Base-by-base conservation (phyloP, 164 flowering plant species). In the Tetrastigma voinierianum region DNA sequence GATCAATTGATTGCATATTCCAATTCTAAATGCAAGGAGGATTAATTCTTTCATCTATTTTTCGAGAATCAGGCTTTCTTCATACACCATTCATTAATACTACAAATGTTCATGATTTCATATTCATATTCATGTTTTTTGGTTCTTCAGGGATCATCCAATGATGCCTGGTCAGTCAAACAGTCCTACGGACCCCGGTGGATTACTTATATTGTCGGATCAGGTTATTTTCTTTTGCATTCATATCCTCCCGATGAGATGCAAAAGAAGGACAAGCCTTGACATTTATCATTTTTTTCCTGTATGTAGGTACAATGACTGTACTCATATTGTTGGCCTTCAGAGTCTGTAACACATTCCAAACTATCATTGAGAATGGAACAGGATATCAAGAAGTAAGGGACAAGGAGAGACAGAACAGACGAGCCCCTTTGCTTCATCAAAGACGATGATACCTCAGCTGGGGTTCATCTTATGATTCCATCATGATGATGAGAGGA, bases 381-480 rank as follows among this genome's bases (percentile, higher is more conserved):
- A 59, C 61, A 20, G 61, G 51, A 49, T 46, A 54, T 57, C 74
- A 56, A 51, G 24, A 3, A n/a, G n/a, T n/a, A n/a, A 32, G 40
- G 40, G 0, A 32, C 67, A 17, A n/a, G 72, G 61, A 43, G 72
- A 57, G 13, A 52, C 55, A 46, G 69, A 19, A 24, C 32, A 78
- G 3, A 61, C 53, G 67, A 60, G 57, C 70, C 16, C 82, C 84
- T 15, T 53, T 81, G 64, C 74, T 81, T 51, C 19, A 59, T 9
- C 19, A 81, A 81, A 66, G 83, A 80, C 57, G 82, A 77, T 15
- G 80, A 80, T 62, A 25, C 59, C 32, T 75, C 70, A 80, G 86
- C 52, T 75, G 83, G 81, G 82, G 77, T 56, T 80, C 84, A 61
- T 81, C 84, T 14, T 76, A 76, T 62, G 80, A 76, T 51, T 78